Base-by-base conservation (phyloP, 1,284 basidiomycete genomes). In the Mycena sp. region DNA sequence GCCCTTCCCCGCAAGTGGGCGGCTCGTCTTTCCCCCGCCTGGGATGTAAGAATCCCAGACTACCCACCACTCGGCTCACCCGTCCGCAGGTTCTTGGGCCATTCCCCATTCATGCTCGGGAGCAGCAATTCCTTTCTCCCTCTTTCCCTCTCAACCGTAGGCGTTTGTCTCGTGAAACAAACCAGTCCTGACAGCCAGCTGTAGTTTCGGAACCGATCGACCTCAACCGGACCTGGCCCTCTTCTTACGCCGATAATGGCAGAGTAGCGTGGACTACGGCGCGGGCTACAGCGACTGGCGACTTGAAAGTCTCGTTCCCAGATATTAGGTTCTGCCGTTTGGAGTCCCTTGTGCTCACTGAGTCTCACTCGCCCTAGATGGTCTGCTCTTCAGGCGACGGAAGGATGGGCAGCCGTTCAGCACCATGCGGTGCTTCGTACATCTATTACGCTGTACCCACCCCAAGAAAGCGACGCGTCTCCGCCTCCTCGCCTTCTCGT, bases 341-440 rank as follows among this genome's bases (percentile, higher is more conserved):
- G 26, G 30, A 23, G 6, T 44, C 54, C 12, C 62, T 45, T 51
- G 32, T 28, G 4, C 52, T 72, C n/a, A 30, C 12, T 6, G 46
- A 58, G 21, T 23, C 41, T 58, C 50, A 60, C 48, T 11, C 55
- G n/a, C 58, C 25, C 32, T 49, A 88, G 91, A 55, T 94, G 92
- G 92, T 72, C 81, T 29, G 77, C 79, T 51, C 79, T 94, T 49
- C 86, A 91, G 19, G 78, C 82, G 38, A 88, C 87, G 1, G 88
- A 93, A 76, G 93, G 92, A n/a, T 94, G 92, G 92, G 89, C 91
- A 19, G 88, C 85, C 16, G 74, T 94, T 26, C 92, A 94, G 71
- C 89, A 93, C 69, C 85, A 92, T 69, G 82, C 84, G 19, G 75
- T 93, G 19, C 78, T 94, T n/a, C 84, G 82, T 37, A 84, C 88